Base-by-base conservation (phyloP, 805 yeast species). In the Pichia paraexigua region DNA sequence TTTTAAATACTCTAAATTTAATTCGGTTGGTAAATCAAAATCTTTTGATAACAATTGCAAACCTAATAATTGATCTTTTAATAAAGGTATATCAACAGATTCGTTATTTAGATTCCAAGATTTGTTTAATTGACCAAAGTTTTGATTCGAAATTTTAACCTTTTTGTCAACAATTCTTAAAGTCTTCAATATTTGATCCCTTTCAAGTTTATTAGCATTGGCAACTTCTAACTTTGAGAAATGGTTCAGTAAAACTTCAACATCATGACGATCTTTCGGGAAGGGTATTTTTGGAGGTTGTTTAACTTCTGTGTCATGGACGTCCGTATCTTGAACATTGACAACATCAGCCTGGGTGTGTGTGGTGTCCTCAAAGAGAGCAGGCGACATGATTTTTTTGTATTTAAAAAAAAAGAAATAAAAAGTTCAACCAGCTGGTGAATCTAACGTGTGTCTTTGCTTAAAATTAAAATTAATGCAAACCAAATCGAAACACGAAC, bases 31-130 rank as follows among this genome's bases (percentile, higher is more conserved):
- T 45, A 87, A 65, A 60, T 82, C 86, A 53, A 83, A 57, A 63
- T 85, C 88, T 57, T 74, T 79, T 2, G 88, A 77, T 41, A 87
- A 65, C 18, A 85, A 61, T 60, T 85, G 87, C 48, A 85, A 73
- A 0, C 83, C 84, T 18, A 79, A 65, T 21, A 87, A 63, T 63
- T 87, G 95, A 52, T 78, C 75, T 43, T 73, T 68, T 47, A 87
- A 66, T 17, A 81, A 59, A 2, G 67, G 72, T 7, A 68, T 56
- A 58, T 82, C 79, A 41, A 79, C 71, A 6, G 61, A 53, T 47
- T 64, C 61, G 20, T 53, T 59, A 50, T 64, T 61, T 22, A 58
- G 46, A 13, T 50, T 30, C 66, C 63, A 63, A 13, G 53, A 42
- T 17, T 53, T 46, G 44, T 72, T 70, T 15, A 77, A 43, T 22